Base-by-base conservation (phyloP, 176 grass and related monocot genomes). In the Juncus inflexus region DNA sequence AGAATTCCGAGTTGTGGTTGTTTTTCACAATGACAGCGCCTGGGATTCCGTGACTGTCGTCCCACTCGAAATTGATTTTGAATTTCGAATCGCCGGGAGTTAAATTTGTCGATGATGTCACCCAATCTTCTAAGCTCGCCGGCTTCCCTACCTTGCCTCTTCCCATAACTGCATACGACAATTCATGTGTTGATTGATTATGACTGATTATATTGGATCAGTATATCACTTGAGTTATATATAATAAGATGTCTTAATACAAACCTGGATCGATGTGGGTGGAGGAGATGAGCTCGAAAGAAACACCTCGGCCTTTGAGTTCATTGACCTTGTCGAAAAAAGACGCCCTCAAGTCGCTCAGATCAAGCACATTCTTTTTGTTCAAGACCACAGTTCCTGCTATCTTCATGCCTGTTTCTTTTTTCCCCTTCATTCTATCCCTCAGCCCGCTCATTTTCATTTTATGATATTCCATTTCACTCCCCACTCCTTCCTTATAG, bases 1-100 rank as follows among this genome's bases (percentile, higher is more conserved):
- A 85, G 72, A 88, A 94, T 72, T 94, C 58, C 35, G 52, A 0
- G 15, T 1, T 2, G 67, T 94, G 90, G 58, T 80, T 0, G 75
- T 94, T 88, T 5, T 75, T 85, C 40, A 94, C 78, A 64, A 94
- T 36, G 67, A 94, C 7, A n/a, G 90, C 85, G 9, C 85, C 81
- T 0, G 90, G 90, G 1, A 85, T 83, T 0, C 81, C 90, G 0
- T 71, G 66, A 41, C 72, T 79, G 9, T 74, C 84, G 15, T 94
- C 81, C 89, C 89, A 94, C 40, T 77, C 5, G 67, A 88, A 82
- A 11, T 62, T 79, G 12, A 89, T 55, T 0, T 43, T 39, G 55
- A 86, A 86, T 36, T 64, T 74, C 13, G 79, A 80, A 53, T 95
- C 82, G 1, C 81, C 82, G 5, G 68, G 61, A 1, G 67, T 58